Evolutionary conservation across 495 filamentous ascomycete species (phyloP).

Genomic region (Bryoglossum gracile): DNA sequence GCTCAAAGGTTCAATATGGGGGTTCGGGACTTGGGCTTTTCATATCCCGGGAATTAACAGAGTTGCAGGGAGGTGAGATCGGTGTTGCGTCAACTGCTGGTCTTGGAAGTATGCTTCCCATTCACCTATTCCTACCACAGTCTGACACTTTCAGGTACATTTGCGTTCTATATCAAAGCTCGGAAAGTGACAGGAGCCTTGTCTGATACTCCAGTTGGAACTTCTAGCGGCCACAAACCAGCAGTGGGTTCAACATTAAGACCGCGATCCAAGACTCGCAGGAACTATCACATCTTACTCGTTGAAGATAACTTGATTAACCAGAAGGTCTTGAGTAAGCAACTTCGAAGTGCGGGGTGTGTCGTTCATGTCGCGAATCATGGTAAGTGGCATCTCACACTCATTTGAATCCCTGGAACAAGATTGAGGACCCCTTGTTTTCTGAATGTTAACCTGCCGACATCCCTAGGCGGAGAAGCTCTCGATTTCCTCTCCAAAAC

Average conservation of each 20-base stretch:
- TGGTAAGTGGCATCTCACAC: slow-evolving; percentile 31
- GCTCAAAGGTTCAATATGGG: slow-evolving; percentile 50
- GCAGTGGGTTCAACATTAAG: background rate
- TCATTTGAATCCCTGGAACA: too few relatives aligned
- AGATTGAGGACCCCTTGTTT: too few relatives aligned
- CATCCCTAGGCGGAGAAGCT: slow-evolving; percentile 51
- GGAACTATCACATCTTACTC: slow-evolving; percentile 47
- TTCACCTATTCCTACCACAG: background rate
- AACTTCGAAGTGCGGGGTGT: slow-evolving; percentile 63
- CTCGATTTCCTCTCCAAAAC: slow-evolving; percentile 37
- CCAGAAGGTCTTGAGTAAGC: slow-evolving; percentile 55
- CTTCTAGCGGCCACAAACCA: too few relatives aligned
- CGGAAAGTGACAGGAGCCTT: slow-evolving; percentile 24
- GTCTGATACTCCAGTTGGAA: too few relatives aligned
- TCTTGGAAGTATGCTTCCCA: slow-evolving; percentile 45
- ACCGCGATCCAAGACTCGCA: background rate
- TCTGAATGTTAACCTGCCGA: too few relatives aligned
- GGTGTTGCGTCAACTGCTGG: slow-evolving; percentile 68
- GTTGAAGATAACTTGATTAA: slow-evolving; percentile 86
- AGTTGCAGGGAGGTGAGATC: slow-evolving; percentile 78
- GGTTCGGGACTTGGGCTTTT: slow-evolving; percentile 79
- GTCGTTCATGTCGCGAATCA: slow-evolving; percentile 68
- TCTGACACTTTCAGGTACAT: slow-evolving; percentile 38
- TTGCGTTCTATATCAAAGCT: slow-evolving; percentile 66
- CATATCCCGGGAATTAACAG: slow-evolving; percentile 69